Evolutionary conservation across 257 asterid genomes (phyloP).

Genomic region (Ehretia macrophylla): DNA sequence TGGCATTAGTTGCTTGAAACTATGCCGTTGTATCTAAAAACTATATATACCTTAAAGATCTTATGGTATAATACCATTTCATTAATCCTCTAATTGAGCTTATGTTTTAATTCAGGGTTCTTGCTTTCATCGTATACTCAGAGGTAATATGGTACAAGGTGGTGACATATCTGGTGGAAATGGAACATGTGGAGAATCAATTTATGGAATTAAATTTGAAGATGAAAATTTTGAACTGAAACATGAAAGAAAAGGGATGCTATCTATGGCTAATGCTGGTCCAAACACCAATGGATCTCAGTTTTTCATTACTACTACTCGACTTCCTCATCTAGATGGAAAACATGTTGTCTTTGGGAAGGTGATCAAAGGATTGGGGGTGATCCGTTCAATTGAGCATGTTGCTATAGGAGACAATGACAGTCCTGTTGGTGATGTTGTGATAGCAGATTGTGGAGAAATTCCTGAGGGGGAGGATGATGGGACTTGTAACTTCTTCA

Average conservation of each 20-base stretch:
- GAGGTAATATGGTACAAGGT: conserved; percentile 30
- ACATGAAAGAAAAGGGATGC: conserved; percentile 41
- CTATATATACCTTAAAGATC: background rate
- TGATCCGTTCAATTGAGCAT: conserved; percentile 63
- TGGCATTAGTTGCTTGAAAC: background rate
- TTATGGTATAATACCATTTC: too few species aligned
- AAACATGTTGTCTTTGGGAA: conserved; percentile 76
- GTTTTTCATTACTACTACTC: conserved; percentile 33
- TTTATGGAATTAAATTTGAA: conserved; percentile 34
- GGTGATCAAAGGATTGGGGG: conserved; percentile 63
- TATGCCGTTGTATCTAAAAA: background rate
- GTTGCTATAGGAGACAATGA: conserved; percentile 28
- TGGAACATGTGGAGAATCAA: conserved; percentile 39
- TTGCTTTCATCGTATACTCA: conserved; percentile 32
- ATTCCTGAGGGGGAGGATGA: conserved; percentile 45
- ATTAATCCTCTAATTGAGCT: too few species aligned
- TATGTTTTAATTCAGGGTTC: conserved; percentile 24
- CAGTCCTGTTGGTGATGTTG: conserved; percentile 41
- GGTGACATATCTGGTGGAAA: conserved; percentile 36
- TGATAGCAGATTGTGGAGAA: conserved; percentile 67
- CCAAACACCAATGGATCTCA: conserved; percentile 32
- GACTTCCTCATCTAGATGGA: conserved; percentile 45
- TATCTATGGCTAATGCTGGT: conserved; percentile 41
- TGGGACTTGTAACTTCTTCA: conserved; percentile 32
- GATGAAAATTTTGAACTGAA: conserved; percentile 41